Conservation (phyloP, 176 grass and related monocot species). For the Saccharum officinarum region DNA sequence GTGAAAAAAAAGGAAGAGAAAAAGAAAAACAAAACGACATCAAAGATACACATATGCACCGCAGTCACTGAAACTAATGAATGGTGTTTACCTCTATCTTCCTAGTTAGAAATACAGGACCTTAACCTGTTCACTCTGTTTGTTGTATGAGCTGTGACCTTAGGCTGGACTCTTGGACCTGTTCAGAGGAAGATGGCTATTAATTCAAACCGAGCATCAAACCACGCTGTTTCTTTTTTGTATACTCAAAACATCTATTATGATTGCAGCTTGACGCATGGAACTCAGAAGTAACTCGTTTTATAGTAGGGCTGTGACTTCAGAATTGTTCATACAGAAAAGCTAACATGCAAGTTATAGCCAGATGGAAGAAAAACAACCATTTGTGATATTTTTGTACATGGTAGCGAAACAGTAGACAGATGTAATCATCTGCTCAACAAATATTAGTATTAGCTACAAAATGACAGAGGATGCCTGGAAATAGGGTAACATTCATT, state of each 20-base stretch:
- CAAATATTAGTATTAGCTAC: background rate
- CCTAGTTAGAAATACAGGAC: constrained; percentile 50
- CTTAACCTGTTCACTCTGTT: constrained; percentile 48
- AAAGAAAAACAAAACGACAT: constrained; percentile 1
- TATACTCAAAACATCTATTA: background rate
- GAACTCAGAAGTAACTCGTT: background rate
- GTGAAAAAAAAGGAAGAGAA: background rate
- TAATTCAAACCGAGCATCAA: constrained; percentile 25
- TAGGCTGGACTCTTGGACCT: constrained; percentile 88
- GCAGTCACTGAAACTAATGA: constrained; percentile 52
- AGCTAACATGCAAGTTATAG: background rate
- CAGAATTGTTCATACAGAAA: background rate
- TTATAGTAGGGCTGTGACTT: background rate
- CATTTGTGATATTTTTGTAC: background rate
- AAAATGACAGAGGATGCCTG: background rate
- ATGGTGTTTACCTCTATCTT: constrained; percentile 57
- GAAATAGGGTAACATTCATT: background rate
- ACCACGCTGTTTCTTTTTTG: background rate
- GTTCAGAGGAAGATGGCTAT: constrained; percentile 27
- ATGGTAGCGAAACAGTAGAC: background rate
- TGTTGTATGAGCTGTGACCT: constrained; percentile 86
- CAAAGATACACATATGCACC: constrained; percentile 54
- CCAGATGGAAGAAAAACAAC: background rate
- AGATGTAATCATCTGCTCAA: background rate
- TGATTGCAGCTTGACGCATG: background rate